Conservation (phyloP, 1,139 yeast genomes). For the Geotrichum histeridarum region DNA sequence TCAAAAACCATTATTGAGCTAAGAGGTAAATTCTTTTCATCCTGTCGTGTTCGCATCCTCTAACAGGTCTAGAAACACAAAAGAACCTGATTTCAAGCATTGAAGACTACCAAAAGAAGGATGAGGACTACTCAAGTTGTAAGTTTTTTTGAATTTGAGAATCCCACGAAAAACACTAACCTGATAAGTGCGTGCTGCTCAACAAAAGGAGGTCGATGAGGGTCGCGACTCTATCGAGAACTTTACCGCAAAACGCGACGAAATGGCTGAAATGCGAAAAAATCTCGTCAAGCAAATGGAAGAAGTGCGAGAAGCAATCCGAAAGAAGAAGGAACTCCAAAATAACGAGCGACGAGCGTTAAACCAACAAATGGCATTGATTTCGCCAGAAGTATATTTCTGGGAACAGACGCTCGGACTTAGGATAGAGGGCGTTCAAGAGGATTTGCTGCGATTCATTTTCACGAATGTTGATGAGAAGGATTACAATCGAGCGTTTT, state of each 20-base stretch:
- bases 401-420: constrained; percentile 35
- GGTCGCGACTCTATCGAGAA: constrained; percentile 24
- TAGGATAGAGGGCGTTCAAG: constrained; percentile 30
- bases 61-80: constrained; percentile 22
- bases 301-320: constrained; percentile 20
- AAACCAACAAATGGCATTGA: constrained; percentile 27
- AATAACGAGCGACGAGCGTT: constrained; percentile 20
- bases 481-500: constrained; percentile 28
- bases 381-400: constrained; percentile 31
- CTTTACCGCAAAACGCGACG: constrained; percentile 25
- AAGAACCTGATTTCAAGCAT: constrained; percentile 27
- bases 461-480: constrained; percentile 31
- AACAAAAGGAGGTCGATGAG: constrained; percentile 27
- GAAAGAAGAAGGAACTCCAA: constrained; percentile 19
- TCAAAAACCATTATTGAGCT: constrained; percentile 25
- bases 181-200: constrained; percentile 22
- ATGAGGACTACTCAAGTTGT: constrained; percentile 22
- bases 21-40: constrained; percentile 11
- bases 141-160: constrained; percentile 1
- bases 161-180: not conserved
- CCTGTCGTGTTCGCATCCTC: too few species aligned
- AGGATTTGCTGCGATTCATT: constrained; percentile 31
- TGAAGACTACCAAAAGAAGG: constrained; percentile 26
- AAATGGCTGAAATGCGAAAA: constrained; percentile 23
- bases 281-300: constrained; percentile 22